These are phyloP conservation scores for Phialophora macrospora DNA, from an alignment of 2,329 filamentous ascomycete species.

Conservation along the genomic window DNA sequence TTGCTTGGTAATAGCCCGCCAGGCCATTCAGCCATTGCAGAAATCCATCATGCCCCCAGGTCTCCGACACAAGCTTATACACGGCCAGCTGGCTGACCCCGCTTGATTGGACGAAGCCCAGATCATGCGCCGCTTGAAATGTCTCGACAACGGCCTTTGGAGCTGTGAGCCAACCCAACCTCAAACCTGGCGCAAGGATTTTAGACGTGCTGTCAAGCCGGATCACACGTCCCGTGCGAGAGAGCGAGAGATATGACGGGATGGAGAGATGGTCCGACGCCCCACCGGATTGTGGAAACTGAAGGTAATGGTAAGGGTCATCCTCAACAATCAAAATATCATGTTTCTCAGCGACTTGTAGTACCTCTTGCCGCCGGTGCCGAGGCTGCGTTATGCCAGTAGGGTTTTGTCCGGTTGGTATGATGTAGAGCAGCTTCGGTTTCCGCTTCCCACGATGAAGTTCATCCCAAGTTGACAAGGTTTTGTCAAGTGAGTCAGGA, in stretches of 20 bases:
- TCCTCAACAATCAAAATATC: slow-evolving; percentile 14
- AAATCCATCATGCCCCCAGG: slow-evolving; percentile 12
- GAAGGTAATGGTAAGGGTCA: slow-evolving; percentile 17
- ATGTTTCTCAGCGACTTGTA: slow-evolving; percentile 6
- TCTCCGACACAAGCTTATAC: slow-evolving; percentile 14
- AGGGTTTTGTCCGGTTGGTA: background rate
- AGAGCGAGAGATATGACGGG: background rate
- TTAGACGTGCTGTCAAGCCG: slow-evolving; percentile 10
- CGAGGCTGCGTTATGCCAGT: background rate
- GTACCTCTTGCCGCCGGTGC: background rate
- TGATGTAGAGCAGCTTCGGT: background rate
- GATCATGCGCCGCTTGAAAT: slow-evolving; percentile 13
- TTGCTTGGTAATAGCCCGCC: slow-evolving; percentile 6
- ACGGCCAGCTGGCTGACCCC: slow-evolving; percentile 33
- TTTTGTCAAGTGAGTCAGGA: background rate
- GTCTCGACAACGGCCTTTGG: slow-evolving; percentile 10
- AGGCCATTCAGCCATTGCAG: slow-evolving; percentile 6
- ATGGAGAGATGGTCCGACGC: background rate
- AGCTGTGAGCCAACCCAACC: slow-evolving; percentile 16
- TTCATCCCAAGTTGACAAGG: background rate
- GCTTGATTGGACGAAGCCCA: slow-evolving; percentile 12
- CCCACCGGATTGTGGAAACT: background rate
- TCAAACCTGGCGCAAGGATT: slow-evolving; percentile 4
- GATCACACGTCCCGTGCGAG: background rate
- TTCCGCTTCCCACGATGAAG: background rate